phyloP scores from a whole-genome alignment of 805 yeast genomes.

The Candida suzukii region DNA sequence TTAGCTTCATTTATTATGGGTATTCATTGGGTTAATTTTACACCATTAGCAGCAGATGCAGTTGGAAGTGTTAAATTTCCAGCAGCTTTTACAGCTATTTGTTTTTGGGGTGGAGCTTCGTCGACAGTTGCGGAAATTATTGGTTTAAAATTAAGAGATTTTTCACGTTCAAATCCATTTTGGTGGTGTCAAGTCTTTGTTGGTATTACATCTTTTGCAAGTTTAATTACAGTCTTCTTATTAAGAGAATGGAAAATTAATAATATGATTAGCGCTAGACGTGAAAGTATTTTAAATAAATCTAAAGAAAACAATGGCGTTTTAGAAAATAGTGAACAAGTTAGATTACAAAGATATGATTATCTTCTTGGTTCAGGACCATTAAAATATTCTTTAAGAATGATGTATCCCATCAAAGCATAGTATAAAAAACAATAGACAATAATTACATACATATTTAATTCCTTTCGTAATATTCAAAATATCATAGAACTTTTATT shows the following conservation, averaged over 20 bases:
- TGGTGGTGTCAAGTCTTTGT: slow-evolving; percentile 56
- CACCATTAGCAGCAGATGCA: slow-evolving; percentile 27
- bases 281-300: slow-evolving; percentile 3
- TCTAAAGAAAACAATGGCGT: background rate
- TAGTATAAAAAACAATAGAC: slow-evolving; percentile 1
- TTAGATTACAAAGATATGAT: slow-evolving; percentile 9
- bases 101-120: slow-evolving; percentile 23
- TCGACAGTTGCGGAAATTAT: slow-evolving; percentile 25
- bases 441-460: background rate
- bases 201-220: slow-evolving; percentile 38
- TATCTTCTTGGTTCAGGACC: slow-evolving; percentile 1
- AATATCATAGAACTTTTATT: too few species aligned
- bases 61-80: slow-evolving; percentile 24
- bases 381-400: slow-evolving; percentile 7
- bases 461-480: too few species aligned
- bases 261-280: slow-evolving; percentile 27
- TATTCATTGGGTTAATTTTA: slow-evolving; percentile 33
- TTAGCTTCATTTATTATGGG: slow-evolving; percentile 40
- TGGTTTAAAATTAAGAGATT: slow-evolving; percentile 22
- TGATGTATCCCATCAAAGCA: slow-evolving; percentile 23
- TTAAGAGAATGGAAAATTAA: slow-evolving; percentile 51
- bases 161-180: slow-evolving; percentile 34
- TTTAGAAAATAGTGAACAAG: slow-evolving; percentile 2
- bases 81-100: slow-evolving; percentile 20
- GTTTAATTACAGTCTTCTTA: slow-evolving; percentile 35